Conservation (phyloP, 768 basidiomycete species). For the Suillus spraguei region DNA sequence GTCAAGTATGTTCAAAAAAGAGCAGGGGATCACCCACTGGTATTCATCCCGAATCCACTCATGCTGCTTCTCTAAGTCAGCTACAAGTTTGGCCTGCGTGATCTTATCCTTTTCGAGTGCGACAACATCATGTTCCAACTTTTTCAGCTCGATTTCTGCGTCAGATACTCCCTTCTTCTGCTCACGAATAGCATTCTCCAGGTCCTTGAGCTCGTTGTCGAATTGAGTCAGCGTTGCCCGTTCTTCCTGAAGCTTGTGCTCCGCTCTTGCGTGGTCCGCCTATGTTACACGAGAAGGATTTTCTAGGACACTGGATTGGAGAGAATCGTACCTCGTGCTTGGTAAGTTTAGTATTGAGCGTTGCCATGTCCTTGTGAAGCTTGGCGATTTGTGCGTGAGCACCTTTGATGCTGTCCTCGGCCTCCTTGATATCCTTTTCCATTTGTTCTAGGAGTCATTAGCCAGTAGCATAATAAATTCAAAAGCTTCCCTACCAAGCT, state of each 20-base stretch:
- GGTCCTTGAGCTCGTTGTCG: slow-evolving; percentile 83
- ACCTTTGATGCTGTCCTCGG: slow-evolving; percentile 22
- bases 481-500: slow-evolving; percentile 66
- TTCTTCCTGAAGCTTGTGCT: slow-evolving; percentile 78
- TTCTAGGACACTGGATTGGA: neutral
- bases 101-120: slow-evolving; percentile 66
- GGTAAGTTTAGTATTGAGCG: slow-evolving; percentile 51
- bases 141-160: slow-evolving; percentile 63
- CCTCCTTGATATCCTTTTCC: slow-evolving; percentile 31
- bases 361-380: slow-evolving; percentile 64
- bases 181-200: slow-evolving; percentile 79
- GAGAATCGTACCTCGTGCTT: slow-evolving; percentile 25
- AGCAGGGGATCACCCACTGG: slow-evolving; percentile 54
- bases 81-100: slow-evolving; percentile 49
- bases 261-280: slow-evolving; percentile 63
- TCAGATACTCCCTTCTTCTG: slow-evolving; percentile 75
- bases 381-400: slow-evolving; percentile 51
- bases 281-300: slow-evolving; percentile 27
- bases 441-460: slow-evolving; percentile 27
- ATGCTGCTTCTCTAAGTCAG: slow-evolving; percentile 76
- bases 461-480: neutral
- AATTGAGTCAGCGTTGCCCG: slow-evolving; percentile 86
- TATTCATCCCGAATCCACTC: slow-evolving; percentile 91
- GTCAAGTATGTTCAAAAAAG: slow-evolving; percentile 6
- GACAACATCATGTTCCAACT: slow-evolving; percentile 71